Evolutionary conservation across 495 filamentous ascomycete species (phyloP), one percentile per base, ranked within the genome.

Genomic region (Arthonia radiata): DNA sequence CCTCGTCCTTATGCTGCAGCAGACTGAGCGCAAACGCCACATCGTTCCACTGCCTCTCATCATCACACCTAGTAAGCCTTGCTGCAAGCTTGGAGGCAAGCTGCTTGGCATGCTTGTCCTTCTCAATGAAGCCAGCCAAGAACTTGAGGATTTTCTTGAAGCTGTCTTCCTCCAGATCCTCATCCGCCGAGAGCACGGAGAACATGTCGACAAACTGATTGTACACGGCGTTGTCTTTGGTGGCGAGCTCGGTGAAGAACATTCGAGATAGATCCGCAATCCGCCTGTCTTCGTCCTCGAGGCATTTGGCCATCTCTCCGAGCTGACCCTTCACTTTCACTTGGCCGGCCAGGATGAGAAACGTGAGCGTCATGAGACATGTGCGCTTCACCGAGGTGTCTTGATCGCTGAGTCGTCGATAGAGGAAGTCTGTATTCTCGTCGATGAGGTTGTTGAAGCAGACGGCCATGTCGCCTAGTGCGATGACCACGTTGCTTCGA

Each of bases 141-240:
- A 99, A 99, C 43, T 80, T 79, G 23, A 94, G 54, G 28, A 99
- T 86, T 37, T 75, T 59, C 38, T 60, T 66, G 33, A 99, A 62
- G 6, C 71, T 60, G 30, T 81, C 73, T 45, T 92, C 82, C 25
- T 83, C 73, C 31, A 99, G 53, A 17, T 61, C 64, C 24, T 59
- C 59, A 37, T 89, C 82, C 1, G 79, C 75, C 24, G 75, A 80
- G 25, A 99, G 47, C 40, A 94, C 41, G 37, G 74, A 81, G 49
- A 99, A 99, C 78, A 99, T 99, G 40, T 99, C 89, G 7, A 94
- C 79, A 43, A 94, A 99, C 48, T 99, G 83, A 39, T 99, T 99
- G 40, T 99, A 99, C 3, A 99, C 80, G 1, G 89, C 89, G 44
- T 99, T 94, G 44, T 99, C 89, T 50, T 99, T 99, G 26, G 78